A percentile compares a stretch with the other conserved stretches of the same genome.
These are phyloP conservation scores for Pyropia haitanensis DNA, from an alignment of 23 red algal genomes.

Conservation along the genomic window DNA sequence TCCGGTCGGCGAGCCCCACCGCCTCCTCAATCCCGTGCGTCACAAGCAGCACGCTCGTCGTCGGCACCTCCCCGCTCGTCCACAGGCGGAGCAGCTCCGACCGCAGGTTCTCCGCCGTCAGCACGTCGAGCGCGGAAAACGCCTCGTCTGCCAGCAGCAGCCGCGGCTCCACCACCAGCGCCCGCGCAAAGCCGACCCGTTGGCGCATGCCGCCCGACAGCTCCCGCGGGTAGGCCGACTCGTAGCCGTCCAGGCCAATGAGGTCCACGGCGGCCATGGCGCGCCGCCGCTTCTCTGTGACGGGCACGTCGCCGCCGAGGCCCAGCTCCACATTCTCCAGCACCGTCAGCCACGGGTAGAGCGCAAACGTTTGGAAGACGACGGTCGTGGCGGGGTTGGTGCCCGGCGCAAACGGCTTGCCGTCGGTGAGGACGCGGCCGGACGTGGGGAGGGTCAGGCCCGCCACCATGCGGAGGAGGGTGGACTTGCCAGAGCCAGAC, in stretches of 20 bases:
- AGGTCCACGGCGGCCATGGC: constrained; percentile 76
- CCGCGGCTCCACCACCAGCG: constrained; percentile 86
- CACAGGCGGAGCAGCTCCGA: constrained; percentile 92
- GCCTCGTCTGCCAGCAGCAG: constrained; percentile 92
- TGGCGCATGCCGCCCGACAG: constrained; percentile 90
- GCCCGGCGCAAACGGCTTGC: constrained; percentile 42
- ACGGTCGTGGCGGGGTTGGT: constrained; percentile 83
- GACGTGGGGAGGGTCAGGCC: constrained; percentile 63
- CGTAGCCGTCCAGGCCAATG: constrained; percentile 98
- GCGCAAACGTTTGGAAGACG: constrained; percentile 97
- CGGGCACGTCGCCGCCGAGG: constrained; percentile 5
- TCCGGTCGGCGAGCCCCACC: constrained; percentile 78
- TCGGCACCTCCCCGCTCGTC: constrained; percentile 84
- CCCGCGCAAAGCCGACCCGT: constrained; percentile 95
- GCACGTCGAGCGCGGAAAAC: constrained; percentile 91
- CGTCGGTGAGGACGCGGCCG: constrained; percentile 59
- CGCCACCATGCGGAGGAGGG: constrained; percentile 83
- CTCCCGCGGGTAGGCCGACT: constrained; percentile 90
- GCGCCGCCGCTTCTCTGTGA: constrained; percentile 14
- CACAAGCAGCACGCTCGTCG: constrained; percentile 80
- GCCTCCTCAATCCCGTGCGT: constrained; percentile 99
- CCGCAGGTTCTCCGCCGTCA: constrained; percentile 96
- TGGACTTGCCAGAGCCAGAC: constrained; percentile 93
- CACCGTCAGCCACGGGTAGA: constrained; percentile 98
- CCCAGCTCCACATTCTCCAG: constrained; percentile 95